Conservation (phyloP, 75 land plant genomes). For the Ceratopteris richardii region DNA sequence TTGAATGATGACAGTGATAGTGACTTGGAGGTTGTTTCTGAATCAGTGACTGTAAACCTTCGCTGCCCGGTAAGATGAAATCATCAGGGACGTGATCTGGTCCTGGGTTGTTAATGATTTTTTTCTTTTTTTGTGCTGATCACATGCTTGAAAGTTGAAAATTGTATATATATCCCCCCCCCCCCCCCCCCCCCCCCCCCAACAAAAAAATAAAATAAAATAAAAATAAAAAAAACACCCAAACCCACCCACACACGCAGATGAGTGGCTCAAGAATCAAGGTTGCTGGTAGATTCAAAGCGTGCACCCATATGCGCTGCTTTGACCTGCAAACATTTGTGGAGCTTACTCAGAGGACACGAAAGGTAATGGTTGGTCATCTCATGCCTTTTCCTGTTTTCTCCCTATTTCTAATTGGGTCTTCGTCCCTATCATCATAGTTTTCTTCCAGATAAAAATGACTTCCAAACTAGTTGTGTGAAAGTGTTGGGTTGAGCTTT, state of each 20-base stretch:
- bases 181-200: too few relatives aligned
- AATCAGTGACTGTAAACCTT: slow-evolving; percentile 27
- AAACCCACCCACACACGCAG: too few relatives aligned
- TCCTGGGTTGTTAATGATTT: too few relatives aligned
- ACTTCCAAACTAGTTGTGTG: too few relatives aligned
- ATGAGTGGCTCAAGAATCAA: slow-evolving; percentile 97
- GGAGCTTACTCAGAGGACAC: slow-evolving; percentile 84
- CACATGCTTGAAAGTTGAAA: neutral
- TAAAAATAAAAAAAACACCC: too few relatives aligned
- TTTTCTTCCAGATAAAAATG: too few relatives aligned
- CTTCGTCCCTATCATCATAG: too few relatives aligned
- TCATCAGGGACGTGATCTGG: neutral
- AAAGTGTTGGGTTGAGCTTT: too few relatives aligned
- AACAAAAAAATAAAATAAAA: too few relatives aligned
- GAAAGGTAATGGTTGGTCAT: slow-evolving; percentile 53
- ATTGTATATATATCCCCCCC: neutral
- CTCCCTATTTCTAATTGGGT: neutral
- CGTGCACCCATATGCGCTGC: slow-evolving; percentile 94
- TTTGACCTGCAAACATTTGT: slow-evolving; percentile 95
- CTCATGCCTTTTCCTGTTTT: neutral
- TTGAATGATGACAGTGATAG: slow-evolving; percentile 22
- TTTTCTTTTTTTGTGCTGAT: neutral
- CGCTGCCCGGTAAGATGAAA: slow-evolving; percentile 33
- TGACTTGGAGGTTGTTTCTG: slow-evolving; percentile 37
- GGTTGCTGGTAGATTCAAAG: slow-evolving; percentile 87